These are phyloP conservation scores for Exophiala phaeomuriformis DNA, from an alignment of 2,329 filamentous ascomycete species.

Conservation along the genomic window DNA sequence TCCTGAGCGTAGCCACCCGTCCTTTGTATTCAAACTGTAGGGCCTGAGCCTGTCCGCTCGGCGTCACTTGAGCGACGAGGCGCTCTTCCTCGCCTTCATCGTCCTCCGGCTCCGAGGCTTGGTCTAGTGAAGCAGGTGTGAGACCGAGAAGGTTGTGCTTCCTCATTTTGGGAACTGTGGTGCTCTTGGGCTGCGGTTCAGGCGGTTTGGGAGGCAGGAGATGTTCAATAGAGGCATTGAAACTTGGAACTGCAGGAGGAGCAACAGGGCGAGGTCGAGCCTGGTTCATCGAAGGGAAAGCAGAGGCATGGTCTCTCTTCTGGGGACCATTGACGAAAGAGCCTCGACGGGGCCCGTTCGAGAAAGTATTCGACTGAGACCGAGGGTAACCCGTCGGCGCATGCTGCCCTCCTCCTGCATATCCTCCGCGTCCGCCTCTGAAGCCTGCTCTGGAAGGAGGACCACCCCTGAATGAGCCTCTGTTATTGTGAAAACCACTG, in stretches of 20 bases:
- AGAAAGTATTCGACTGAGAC: neutral
- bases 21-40: constrained; percentile 52
- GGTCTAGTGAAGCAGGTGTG: constrained; percentile 40
- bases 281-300: constrained; percentile 14
- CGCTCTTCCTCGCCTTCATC: constrained; percentile 37
- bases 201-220: constrained; percentile 19
- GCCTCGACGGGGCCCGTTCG: constrained; percentile 3
- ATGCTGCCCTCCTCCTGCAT: neutral
- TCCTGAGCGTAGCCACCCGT: constrained; percentile 47
- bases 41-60: constrained; percentile 26
- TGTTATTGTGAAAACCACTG: constrained; percentile 10
- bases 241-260: constrained; percentile 25
- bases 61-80: constrained; percentile 28
- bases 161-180: constrained; percentile 30
- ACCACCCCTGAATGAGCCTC: constrained; percentile 14
- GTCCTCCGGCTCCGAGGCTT: constrained; percentile 42
- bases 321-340: constrained; percentile 9
- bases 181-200: constrained; percentile 15
- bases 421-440: constrained; percentile 9
- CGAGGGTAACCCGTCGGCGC: constrained; percentile 2
- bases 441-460: constrained; percentile 6
- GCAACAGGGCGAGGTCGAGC: constrained; percentile 19
- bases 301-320: constrained; percentile 26
- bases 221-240: constrained; percentile 22
- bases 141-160: constrained; percentile 44